Evolutionary conservation across 1,284 basidiomycete species (phyloP), one percentile per base, ranked within the genome.

Genomic region (Trichosporon ovoides): DNA sequence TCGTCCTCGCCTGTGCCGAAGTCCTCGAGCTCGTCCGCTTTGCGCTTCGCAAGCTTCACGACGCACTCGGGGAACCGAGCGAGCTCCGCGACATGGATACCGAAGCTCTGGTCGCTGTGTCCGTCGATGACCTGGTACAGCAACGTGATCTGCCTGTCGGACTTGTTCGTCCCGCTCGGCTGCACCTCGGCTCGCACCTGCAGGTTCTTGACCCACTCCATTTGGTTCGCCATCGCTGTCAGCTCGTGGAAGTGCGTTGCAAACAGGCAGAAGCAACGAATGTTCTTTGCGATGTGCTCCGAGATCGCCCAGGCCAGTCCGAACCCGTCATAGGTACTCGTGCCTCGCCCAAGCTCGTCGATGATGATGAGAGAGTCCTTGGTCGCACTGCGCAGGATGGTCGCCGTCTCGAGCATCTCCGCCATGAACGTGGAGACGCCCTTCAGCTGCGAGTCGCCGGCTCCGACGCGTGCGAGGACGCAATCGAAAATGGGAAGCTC

Each of bases 391-490:
- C 89, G 84, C 49, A 98, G 82, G 68, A 99, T 98, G 0, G 91
- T 93, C 0, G 96, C 94, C 0, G 94, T 98, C 76, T 79, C 77
- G n/a, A 78, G 65, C 96, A 98, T 99, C 79, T 99, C 96, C 3
- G 94, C 93, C 95, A 98, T 98, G 74, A 98, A 99, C 0, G 96
- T 99, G 31, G 91, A 96, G 3, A 98, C 91, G 16, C 95, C 96
- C 76, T 98, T 98, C 43, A 98, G 80, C 75, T 98, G 94, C 74
- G 89, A 94, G 73, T 98, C 96, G 0, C 96, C 96, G 0, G 96
- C 96, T 7, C 96, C 96, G 1, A 99, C 95, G 66, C 96, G 84
- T 57, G 95, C 96, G 4, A 98, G 80, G 52, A 99, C 89, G 14
- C 92, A 97, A 77, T 99, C 96, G 66, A 98, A 98, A 52, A 98